Evolutionary conservation across 805 yeast genomes (phyloP).

Genomic region (Myxozyma neglecta): DNA sequence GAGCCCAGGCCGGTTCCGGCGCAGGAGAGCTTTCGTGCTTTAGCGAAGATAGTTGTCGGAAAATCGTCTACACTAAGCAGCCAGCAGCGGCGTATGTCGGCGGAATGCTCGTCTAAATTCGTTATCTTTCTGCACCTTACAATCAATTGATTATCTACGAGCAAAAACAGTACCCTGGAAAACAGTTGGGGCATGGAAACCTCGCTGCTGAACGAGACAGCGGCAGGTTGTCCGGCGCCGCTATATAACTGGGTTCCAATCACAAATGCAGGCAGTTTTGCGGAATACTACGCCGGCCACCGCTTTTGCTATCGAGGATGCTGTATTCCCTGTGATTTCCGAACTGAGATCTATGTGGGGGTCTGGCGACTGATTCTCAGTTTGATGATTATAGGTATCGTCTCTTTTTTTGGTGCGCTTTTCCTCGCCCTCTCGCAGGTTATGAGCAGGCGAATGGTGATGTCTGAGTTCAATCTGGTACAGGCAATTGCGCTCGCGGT

Average conservation of each 20-base stretch:
- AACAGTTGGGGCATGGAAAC: too few relatives aligned
- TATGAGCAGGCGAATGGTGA: constrained; percentile 22
- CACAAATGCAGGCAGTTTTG: background rate
- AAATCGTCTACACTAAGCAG: too few relatives aligned
- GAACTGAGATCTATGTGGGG: background rate
- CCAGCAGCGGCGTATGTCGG: too few relatives aligned
- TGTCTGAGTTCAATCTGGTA: constrained; percentile 21
- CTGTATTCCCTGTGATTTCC: constrained; percentile 26
- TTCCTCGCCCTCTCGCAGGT: constrained; percentile 25
- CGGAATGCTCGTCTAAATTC: too few relatives aligned
- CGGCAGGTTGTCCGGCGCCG: constrained; percentile 22
- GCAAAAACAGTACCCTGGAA: too few relatives aligned
- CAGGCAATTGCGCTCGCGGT: constrained; percentile 19
- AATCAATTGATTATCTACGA: too few relatives aligned
- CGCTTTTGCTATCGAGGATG: constrained; percentile 23
- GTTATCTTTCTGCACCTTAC: too few relatives aligned
- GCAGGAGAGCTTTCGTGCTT: too few relatives aligned
- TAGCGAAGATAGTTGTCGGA: too few relatives aligned
- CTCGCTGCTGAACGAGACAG: constrained; percentile 19
- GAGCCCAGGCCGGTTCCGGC: too few relatives aligned
- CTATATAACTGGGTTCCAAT: constrained; percentile 15
- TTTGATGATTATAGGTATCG: constrained; percentile 19
- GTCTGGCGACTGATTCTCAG: constrained; percentile 1
- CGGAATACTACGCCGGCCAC: background rate
- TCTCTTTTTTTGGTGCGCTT: constrained; percentile 16